phyloP scores from a whole-genome alignment of 805 yeast species.

The Starmerella riodocensis region DNA sequence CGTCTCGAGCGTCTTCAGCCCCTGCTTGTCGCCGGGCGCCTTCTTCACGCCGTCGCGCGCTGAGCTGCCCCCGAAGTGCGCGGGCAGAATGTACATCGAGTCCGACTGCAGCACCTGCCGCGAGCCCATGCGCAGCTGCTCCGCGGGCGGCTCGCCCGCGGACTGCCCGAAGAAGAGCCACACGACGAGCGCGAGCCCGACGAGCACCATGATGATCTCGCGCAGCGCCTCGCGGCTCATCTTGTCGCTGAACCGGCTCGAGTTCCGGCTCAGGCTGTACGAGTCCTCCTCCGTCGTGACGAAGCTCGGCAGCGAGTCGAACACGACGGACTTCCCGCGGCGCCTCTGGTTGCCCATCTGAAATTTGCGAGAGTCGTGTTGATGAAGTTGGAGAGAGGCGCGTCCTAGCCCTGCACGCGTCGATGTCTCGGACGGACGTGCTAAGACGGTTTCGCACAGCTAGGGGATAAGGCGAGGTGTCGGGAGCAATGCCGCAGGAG shows the following conservation, averaged over 20 bases:
- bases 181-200: conserved; percentile 20
- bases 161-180: conserved; percentile 21
- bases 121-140: conserved; percentile 2
- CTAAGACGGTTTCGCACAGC: too few relatives aligned
- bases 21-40: conserved; percentile 27
- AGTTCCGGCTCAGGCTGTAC: conserved; percentile 5
- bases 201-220: conserved; percentile 20
- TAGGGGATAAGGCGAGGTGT: too few relatives aligned
- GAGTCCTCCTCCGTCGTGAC: conserved; percentile 18
- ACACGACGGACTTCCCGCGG: conserved; percentile 19
- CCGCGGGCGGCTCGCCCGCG: not conserved
- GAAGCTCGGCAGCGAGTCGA: conserved; percentile 20
- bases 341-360: conserved; percentile 16
- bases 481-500: too few relatives aligned
- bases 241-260: conserved; percentile 7
- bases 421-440: too few relatives aligned
- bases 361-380: not conserved
- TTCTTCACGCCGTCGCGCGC: conserved; percentile 23
- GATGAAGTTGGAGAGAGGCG: not conserved
- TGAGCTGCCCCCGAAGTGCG: conserved; percentile 11
- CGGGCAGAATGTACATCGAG: conserved; percentile 21
- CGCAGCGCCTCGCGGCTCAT: conserved; percentile 19
- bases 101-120: conserved; percentile 11
- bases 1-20: conserved; percentile 9
- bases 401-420: too few relatives aligned